A percentile compares a stretch with the other conserved stretches of the same genome.
These are phyloP conservation scores for Lipomyces anomalus DNA, from an alignment of 805 yeast genomes.

Conservation along the genomic window DNA sequence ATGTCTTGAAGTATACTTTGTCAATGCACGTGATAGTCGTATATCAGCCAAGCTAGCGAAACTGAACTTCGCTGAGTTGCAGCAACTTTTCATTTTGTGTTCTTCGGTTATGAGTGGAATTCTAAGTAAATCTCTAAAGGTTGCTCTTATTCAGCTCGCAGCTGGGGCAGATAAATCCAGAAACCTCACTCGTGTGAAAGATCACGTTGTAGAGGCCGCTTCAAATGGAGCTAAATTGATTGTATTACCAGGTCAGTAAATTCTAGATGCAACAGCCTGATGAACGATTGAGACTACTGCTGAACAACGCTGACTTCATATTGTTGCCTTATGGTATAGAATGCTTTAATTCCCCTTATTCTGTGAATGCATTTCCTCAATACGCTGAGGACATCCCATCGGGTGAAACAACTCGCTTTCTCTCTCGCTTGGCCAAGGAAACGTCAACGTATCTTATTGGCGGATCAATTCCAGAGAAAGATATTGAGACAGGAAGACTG, in stretches of 20 bases:
- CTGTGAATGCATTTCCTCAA: conserved; percentile 76
- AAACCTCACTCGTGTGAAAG: conserved; percentile 64
- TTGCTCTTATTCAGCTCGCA: conserved; percentile 78
- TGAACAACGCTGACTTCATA: neutral
- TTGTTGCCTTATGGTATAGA: conserved; percentile 37
- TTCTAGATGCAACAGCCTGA: no score
- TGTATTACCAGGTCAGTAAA: conserved; percentile 56
- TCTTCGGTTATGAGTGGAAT: conserved; percentile 7
- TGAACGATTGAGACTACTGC: neutral
- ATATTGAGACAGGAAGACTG: conserved; percentile 45
- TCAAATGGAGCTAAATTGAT: conserved; percentile 61
- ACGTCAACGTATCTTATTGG: conserved; percentile 67
- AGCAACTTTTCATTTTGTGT: no score
- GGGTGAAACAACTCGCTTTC: conserved; percentile 56
- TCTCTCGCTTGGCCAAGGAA: conserved; percentile 62
- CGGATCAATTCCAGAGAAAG: conserved; percentile 85
- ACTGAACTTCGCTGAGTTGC: no score
- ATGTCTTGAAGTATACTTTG: no score
- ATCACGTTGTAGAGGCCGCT: conserved; percentile 62
- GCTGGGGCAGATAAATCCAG: conserved; percentile 78
- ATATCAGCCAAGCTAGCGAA: no score
- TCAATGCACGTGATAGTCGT: no score
- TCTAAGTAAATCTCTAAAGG: conserved; percentile 10
- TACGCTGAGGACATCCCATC: conserved; percentile 83
- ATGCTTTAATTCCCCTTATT: conserved; percentile 93